Evolutionary conservation across 2,329 filamentous ascomycete genomes (phyloP), one percentile per base, ranked within the genome.

Genomic region (Dothidotthia symphoricarpi): DNA sequence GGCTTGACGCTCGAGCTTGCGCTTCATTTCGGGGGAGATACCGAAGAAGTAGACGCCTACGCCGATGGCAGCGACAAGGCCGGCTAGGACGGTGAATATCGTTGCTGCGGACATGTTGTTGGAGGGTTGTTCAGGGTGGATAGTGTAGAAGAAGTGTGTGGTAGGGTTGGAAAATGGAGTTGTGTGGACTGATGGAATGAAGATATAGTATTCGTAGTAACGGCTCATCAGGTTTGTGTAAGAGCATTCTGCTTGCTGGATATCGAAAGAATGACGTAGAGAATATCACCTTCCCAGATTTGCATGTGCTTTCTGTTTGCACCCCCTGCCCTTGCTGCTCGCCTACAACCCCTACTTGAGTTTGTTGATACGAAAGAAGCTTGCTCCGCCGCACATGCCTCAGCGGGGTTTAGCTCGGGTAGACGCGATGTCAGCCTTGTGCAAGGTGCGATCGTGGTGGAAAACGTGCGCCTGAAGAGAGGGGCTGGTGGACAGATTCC

Each of bases 11-110:
- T 75, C 70, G 44, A 75, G 56, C 45, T 69, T 63, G 38, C 69
- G 68, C 59, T 75, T 75, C 39, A 69, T 47, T 43, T 71, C 67
- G 0, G 68, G 66, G 2, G 72, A 70, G 35, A 75, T 70, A 31
- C 73, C 73, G 53, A 74, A 73, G 46, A 75, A 45, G 56, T 70
- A 73, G 51, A 75, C 49, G 43, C 67, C 70, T 16, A 63, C 61
- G 26, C 58, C 61, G 16, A 66, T 39, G 28, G 66, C 30, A 28
- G 62, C 64, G 31, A 69, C 17, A 34, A 72, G 41, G 45, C 64
- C 61, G 15, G 66, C 56, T 29, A 58, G 38, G 41, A 43, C 53
- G 28, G 65, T 63, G 45, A 67, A 50, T 40, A 66, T 41, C 16
- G 48, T 49, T 24, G 55, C 32, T 16, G 57, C 39, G 27, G 55